These are phyloP conservation scores for Leishmania arabica DNA, from an alignment of 208 protist genomes.

Conservation along the genomic window DNA sequence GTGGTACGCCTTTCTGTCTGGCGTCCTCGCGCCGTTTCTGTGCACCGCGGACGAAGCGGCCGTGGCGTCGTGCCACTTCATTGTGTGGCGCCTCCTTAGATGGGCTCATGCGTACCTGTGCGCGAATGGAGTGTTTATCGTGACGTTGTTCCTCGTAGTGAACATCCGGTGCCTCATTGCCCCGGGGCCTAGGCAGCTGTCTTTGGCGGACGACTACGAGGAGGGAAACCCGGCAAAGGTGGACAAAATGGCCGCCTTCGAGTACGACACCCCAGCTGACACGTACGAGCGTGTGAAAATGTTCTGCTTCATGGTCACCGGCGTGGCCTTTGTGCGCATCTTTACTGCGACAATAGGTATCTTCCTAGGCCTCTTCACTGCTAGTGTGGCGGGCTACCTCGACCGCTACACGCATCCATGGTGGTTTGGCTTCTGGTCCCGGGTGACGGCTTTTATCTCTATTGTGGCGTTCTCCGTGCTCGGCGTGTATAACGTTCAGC, in stretches of 20 bases:
- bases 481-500: slow-evolving; percentile 63
- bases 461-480: slow-evolving; percentile 38
- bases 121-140: slow-evolving; percentile 24
- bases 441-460: slow-evolving; percentile 32
- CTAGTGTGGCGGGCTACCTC: slow-evolving; percentile 35
- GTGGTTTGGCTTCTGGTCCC: slow-evolving; percentile 56
- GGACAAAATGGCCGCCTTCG: slow-evolving; percentile 56
- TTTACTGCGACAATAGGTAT: slow-evolving; percentile 33
- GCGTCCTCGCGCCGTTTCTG: slow-evolving; percentile 17
- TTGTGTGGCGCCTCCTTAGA: slow-evolving; percentile 6
- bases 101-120: slow-evolving; percentile 21
- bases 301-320: slow-evolving; percentile 62
- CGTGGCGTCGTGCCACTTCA: neutral
- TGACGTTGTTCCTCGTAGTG: slow-evolving; percentile 36
- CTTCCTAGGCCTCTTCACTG: slow-evolving; percentile 40
- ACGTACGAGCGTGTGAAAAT: slow-evolving; percentile 75
- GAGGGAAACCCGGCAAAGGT: slow-evolving; percentile 53
- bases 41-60: neutral
- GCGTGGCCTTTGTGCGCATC: slow-evolving; percentile 64
- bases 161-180: slow-evolving; percentile 47
- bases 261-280: slow-evolving; percentile 77
- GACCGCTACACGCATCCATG: slow-evolving; percentile 44
- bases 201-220: slow-evolving; percentile 65
- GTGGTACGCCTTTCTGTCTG: slow-evolving; percentile 24
- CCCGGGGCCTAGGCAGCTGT: slow-evolving; percentile 41